Conservation (phyloP, 1,284 basidiomycete species). For the Singerocomus inundabilis region DNA sequence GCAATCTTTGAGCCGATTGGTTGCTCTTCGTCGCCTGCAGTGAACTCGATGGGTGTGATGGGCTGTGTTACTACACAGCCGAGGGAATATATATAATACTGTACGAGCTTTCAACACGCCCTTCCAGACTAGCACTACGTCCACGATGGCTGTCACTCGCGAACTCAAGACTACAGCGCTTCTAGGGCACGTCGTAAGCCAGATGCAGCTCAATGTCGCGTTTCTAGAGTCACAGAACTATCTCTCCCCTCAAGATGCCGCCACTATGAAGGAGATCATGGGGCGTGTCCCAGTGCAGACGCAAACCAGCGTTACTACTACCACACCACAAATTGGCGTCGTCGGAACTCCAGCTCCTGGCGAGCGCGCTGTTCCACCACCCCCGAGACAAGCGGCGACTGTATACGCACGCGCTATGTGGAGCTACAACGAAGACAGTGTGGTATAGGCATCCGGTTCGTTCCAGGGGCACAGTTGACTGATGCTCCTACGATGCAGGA, state of each 20-base stretch:
- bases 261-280: slow-evolving; percentile 43
- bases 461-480: slow-evolving; percentile 5
- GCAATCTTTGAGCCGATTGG: not conserved
- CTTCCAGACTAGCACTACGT: not conserved
- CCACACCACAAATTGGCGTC: slow-evolving; percentile 12
- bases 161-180: slow-evolving; percentile 37
- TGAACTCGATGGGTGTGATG: not conserved
- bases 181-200: slow-evolving; percentile 56
- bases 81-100: slow-evolving; percentile 16
- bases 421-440: slow-evolving; percentile 61
- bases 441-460: slow-evolving; percentile 35
- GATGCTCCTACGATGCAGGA: slow-evolving; percentile 40
- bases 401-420: slow-evolving; percentile 57
- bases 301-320: slow-evolving; percentile 7
- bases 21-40: not conserved
- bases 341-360: slow-evolving; percentile 1
- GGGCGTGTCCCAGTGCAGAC: slow-evolving; percentile 43
- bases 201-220: slow-evolving; percentile 60
- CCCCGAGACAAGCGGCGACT: slow-evolving; percentile 18
- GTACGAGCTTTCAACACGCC: no score
- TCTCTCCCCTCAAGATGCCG: slow-evolving; percentile 52
- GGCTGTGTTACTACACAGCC: slow-evolving; percentile 11
- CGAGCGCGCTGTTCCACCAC: slow-evolving; percentile 19
- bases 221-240: slow-evolving; percentile 61
- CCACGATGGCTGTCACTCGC: slow-evolving; percentile 20